Base-by-base conservation (phyloP, 108 stramenopile species). In the Cyclostephanos tholiformis region DNA sequence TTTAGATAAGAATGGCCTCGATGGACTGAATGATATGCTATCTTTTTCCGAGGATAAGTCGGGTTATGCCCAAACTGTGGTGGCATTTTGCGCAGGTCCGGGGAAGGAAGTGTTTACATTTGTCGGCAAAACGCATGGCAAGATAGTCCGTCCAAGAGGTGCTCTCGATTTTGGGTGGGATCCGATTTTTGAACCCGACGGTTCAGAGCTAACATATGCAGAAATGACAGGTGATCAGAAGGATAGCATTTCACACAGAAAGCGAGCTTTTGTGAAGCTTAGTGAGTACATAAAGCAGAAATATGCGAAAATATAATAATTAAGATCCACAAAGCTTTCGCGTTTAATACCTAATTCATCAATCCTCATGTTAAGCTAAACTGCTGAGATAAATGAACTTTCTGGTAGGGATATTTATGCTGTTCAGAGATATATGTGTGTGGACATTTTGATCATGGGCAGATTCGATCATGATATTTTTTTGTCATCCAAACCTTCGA, bases 151-250 rank as follows among this genome's bases (percentile, higher is more conserved):
- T 8, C 84, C 97, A 3, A 75, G 97, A n/a, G 99, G 97, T 1
- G 75, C 79, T 9, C 63, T 86, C 0, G 92, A 95, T 55, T 99
- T 99, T 83, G 99, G 99, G 12, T 99, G 99, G 99, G 97, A 97
- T 59, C 88, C 92, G 0, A 89, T 93, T 16, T 95, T 91, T 66
- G 91, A 95, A 66, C 86, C 82, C 51, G 93, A 92, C 72, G 84
- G 89, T 1, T 69, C 80, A 36, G 90, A 85, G 4, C 76, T 84
- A 65, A 98, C 96, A 6, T 99, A 98, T 67, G 99, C 99, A 0
- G 97, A 99, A 82, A 97, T 99, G 97, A 75, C 69, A 53, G 96
- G 94, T 71, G 92, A 85, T n/a, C 84, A 79, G 53, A 99, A 99
- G 68, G 97, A 99, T 88, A 70, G 70, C 3, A 97, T 99, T 46